Conservation (phyloP, 2,329 filamentous ascomycete genomes). For the Rutstroemia sp. region DNA sequence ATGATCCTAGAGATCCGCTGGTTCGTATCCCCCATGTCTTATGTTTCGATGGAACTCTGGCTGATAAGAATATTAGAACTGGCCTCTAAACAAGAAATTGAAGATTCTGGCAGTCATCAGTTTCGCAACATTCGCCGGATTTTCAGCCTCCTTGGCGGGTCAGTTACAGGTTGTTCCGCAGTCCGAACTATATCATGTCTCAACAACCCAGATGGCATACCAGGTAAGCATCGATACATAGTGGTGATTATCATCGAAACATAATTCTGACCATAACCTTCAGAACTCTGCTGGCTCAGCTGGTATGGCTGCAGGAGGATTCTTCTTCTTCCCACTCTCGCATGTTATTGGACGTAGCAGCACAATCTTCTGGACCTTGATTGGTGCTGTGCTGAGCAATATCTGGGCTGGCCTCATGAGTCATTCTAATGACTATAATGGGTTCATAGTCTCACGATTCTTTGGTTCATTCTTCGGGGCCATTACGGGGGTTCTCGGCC, state of each 20-base stretch:
- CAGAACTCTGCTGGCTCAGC: constrained; percentile 33
- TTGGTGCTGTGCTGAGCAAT: constrained; percentile 30
- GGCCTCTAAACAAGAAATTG: constrained; percentile 29
- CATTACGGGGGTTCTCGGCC: constrained; percentile 33
- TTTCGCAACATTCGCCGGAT: constrained; percentile 32
- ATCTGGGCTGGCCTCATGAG: constrained; percentile 35
- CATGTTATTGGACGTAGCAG: constrained; percentile 32
- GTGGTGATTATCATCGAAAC: neutral
- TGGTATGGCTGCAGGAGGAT: constrained; percentile 33
- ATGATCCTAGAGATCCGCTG: constrained; percentile 30
- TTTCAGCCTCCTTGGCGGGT: constrained; percentile 30
- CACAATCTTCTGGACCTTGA: constrained; percentile 33
- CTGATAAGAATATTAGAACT: constrained; percentile 26
- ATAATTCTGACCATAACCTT: neutral
- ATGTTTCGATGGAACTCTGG: neutral
- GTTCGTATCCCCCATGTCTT: constrained; percentile 19
- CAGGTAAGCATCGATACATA: constrained; percentile 19
- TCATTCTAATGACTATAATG: constrained; percentile 28
- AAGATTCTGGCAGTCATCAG: constrained; percentile 29
- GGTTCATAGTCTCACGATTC: constrained; percentile 33
- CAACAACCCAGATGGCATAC: constrained; percentile 29
- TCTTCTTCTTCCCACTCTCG: constrained; percentile 33
- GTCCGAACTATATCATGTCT: constrained; percentile 30
- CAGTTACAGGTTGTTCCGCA: constrained; percentile 32
- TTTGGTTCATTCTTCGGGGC: constrained; percentile 35